Percentiles rank a stretch among this genome's conserved stretches.
Evolutionary conservation across 495 filamentous ascomycete genomes (phyloP).

Genomic region (Trichocladium antarcticum): DNA sequence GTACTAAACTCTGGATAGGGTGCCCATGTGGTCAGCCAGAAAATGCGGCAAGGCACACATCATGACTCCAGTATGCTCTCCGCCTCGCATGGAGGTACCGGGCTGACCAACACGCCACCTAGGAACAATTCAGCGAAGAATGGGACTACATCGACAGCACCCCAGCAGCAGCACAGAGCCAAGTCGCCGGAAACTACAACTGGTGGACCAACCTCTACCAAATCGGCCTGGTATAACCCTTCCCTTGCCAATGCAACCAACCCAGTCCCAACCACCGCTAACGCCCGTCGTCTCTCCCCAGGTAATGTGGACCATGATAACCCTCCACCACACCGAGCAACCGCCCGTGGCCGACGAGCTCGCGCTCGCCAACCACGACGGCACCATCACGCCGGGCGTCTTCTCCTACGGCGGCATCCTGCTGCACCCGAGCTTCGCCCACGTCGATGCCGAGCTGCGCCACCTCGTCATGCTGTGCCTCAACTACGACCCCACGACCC

Average conservation of each 20-base stretch:
- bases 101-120: not conserved
- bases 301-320: conserved; percentile 4
- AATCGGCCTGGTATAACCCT: not conserved
- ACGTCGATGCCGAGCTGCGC: not conserved
- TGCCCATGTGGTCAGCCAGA: not conserved
- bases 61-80: not conserved
- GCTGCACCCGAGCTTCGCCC: not conserved
- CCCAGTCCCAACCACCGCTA: not conserved
- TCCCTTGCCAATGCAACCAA: too few species aligned
- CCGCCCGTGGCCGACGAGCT: not conserved
- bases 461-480: too few species aligned
- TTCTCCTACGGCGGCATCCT: conserved; percentile 3
- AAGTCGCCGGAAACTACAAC: conserved; percentile 8
- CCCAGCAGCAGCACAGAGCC: not conserved
- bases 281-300: not conserved
- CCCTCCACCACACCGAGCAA: not conserved
- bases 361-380: not conserved
- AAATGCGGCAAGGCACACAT: not conserved
- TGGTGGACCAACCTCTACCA: conserved; percentile 12
- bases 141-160: conserved; percentile 7
- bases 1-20: not conserved
- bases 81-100: not conserved
- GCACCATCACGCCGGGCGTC: not conserved
- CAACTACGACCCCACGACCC: too few species aligned
- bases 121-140: conserved; percentile 12